These are phyloP conservation scores for Eucalyptus erythrocorys DNA, from an alignment of 345 rosid genomes.

Conservation along the genomic window DNA sequence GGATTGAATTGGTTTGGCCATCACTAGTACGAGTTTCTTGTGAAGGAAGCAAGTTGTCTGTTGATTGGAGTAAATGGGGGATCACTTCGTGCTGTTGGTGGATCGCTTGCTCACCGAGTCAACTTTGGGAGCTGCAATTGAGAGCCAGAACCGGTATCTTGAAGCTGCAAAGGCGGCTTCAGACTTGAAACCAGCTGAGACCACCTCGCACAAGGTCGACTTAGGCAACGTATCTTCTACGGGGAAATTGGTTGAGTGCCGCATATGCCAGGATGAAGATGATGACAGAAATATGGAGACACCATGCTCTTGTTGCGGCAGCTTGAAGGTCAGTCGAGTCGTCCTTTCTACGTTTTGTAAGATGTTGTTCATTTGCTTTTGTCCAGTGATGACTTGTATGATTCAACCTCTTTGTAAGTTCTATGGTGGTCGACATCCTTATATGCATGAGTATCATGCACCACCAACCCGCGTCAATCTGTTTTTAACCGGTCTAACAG, in stretches of 20 bases:
- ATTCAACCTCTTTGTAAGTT: background rate
- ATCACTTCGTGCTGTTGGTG: conserved; percentile 86
- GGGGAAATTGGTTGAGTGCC: conserved; percentile 60
- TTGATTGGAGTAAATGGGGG: conserved; percentile 46
- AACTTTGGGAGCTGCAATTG: conserved; percentile 70
- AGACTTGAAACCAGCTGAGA: conserved; percentile 13
- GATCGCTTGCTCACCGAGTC: conserved; percentile 84
- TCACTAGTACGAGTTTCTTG: background rate
- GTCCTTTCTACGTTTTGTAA: background rate
- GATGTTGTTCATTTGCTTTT: background rate
- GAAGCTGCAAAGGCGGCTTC: conserved; percentile 17
- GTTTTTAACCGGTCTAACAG: background rate
- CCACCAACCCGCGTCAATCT: background rate
- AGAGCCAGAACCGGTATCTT: conserved; percentile 44
- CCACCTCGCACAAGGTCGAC: conserved; percentile 13
- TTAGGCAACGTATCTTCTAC: conserved; percentile 28
- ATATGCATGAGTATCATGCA: background rate
- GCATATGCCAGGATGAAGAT: conserved; percentile 95
- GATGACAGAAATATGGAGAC: conserved; percentile 78
- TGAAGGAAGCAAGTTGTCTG: background rate
- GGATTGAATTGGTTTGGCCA: background rate
- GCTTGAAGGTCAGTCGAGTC: conserved; percentile 57
- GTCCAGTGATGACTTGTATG: background rate
- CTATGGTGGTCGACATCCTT: background rate
- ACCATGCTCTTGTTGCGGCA: conserved; percentile 87